phyloP scores from a whole-genome alignment of 2,329 filamentous ascomycete species.

The Canariomyces notabilis region DNA sequence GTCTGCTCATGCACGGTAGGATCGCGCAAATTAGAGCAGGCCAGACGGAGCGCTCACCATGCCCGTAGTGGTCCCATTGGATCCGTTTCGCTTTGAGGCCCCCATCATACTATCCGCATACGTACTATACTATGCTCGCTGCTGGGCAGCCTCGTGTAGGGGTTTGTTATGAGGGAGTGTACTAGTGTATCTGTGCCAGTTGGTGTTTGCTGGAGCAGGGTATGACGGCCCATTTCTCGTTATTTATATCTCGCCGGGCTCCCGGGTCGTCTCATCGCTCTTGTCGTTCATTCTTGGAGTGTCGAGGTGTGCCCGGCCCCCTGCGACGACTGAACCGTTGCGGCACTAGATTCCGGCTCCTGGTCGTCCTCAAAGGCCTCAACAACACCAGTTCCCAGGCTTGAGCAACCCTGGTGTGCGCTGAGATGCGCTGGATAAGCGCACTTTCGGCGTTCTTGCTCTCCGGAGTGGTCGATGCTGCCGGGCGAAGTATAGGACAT shows the following conservation, averaged over 20 bases:
- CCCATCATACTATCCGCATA: background rate
- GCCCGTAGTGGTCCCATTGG: conserved; percentile 5
- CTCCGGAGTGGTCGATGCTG: conserved; percentile 7
- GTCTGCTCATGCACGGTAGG: background rate
- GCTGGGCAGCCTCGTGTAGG: background rate
- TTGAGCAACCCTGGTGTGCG: background rate
- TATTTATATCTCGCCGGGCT: too few relatives aligned
- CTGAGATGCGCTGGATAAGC: conserved; percentile 13
- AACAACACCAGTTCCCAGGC: too few relatives aligned
- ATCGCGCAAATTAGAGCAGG: conserved; percentile 1
- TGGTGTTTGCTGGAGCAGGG: too few relatives aligned
- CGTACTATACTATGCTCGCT: background rate
- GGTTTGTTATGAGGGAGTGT: background rate
- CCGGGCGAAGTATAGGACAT: conserved; percentile 15
- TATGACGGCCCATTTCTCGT: too few relatives aligned
- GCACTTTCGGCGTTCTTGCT: conserved; percentile 10
- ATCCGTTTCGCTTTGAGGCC: background rate
- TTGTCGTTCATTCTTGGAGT: too few relatives aligned
- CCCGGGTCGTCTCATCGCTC: too few relatives aligned
- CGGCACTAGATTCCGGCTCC: too few relatives aligned
- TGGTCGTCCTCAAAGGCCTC: too few relatives aligned
- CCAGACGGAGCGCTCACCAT: background rate
- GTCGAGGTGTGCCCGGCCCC: too few relatives aligned
- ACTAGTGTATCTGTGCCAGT: background rate
- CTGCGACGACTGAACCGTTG: too few relatives aligned